These are phyloP conservation scores for Cystofilobasidium macerans DNA, from an alignment of 768 basidiomycete species.

Conservation along the genomic window DNA sequence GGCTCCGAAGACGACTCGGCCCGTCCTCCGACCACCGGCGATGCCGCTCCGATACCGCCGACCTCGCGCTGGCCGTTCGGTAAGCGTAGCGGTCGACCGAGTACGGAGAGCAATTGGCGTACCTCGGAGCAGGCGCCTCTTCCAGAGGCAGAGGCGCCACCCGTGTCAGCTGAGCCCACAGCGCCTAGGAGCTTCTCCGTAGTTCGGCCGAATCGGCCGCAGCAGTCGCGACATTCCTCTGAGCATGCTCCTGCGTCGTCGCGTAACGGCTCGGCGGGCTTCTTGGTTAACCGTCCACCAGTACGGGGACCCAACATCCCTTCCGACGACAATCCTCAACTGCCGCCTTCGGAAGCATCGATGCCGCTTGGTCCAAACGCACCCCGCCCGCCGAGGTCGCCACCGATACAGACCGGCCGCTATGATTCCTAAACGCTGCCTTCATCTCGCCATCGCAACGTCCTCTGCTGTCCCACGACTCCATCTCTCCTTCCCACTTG, in stretches of 20 bases:
- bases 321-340: too few relatives aligned
- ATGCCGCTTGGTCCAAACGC: too few relatives aligned
- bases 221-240: neutral
- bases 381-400: too few relatives aligned
- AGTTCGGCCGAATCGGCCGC: constrained; percentile 4
- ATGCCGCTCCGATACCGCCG: neutral
- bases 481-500: too few relatives aligned
- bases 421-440: too few relatives aligned
- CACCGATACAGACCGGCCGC: too few relatives aligned
- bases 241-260: neutral
- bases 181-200: constrained; percentile 16
- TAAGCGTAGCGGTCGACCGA: neutral
- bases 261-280: neutral
- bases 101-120: neutral
- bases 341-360: too few relatives aligned
- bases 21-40: too few relatives aligned
- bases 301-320: too few relatives aligned
- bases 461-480: too few relatives aligned
- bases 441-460: too few relatives aligned
- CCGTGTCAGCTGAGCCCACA: neutral
- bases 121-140: neutral
- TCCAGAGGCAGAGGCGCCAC: neutral
- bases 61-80: constrained; percentile 12
- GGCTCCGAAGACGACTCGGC: constrained; percentile 9
- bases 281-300: neutral